A percentile compares a stretch with the other conserved stretches of the same genome.
Evolutionary conservation across 2,329 filamentous ascomycete genomes (phyloP).

Genomic region (Ascochyta viciae-villosae): DNA sequence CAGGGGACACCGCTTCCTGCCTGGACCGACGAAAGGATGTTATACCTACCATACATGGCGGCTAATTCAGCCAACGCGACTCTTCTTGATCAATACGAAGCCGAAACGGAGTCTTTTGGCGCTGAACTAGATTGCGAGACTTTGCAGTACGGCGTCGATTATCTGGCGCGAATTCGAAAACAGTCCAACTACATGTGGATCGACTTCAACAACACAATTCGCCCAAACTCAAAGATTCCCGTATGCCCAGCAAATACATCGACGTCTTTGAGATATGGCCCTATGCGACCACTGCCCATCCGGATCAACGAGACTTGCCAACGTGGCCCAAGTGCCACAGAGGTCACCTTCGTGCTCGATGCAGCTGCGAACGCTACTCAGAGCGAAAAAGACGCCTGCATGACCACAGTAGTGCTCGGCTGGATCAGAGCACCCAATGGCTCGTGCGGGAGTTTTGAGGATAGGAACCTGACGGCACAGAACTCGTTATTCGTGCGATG

Average conservation of each 20-base stretch:
- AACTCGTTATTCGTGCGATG: conserved; percentile 48
- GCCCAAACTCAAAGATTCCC: not conserved
- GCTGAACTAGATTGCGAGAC: conserved; percentile 44
- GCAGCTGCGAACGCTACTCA: conserved; percentile 24
- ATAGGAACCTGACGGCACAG: not conserved
- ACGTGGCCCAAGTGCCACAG: conserved; percentile 20
- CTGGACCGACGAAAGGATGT: conserved; percentile 57
- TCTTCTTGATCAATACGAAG: conserved; percentile 19
- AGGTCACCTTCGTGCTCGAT: conserved; percentile 19
- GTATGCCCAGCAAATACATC: not conserved
- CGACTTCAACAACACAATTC: conserved; percentile 1
- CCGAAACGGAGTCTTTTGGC: conserved; percentile 45
- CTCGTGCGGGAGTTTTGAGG: conserved; percentile 11
- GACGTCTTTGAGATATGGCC: not conserved
- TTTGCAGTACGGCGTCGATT: conserved; percentile 23
- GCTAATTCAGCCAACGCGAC: not conserved
- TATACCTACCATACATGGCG: conserved; percentile 57
- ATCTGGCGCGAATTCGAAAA: not conserved
- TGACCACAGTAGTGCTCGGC: conserved; percentile 28
- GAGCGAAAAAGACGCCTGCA: conserved; percentile 29
- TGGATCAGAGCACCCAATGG: conserved; percentile 36
- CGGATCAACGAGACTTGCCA: not conserved
- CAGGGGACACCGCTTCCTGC: conserved; percentile 54
- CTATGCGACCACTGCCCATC: not conserved
- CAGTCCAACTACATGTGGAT: not conserved